These are phyloP conservation scores for Gloeopeniophorella convolvens DNA, from an alignment of 768 basidiomycete species.

Conservation along the genomic window DNA sequence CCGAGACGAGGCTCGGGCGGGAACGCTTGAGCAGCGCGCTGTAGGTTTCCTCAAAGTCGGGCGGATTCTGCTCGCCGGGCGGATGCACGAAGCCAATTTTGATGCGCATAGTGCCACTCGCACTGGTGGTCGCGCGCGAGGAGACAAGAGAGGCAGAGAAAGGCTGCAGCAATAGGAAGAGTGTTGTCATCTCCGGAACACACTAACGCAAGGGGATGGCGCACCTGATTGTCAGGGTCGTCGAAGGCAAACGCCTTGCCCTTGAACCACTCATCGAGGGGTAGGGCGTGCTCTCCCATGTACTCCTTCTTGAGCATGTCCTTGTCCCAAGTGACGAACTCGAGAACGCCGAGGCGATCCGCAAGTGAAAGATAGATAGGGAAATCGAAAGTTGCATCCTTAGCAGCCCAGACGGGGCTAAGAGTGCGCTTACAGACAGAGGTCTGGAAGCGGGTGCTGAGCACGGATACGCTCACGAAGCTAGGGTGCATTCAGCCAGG, in stretches of 20 bases:
- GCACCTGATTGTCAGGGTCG: slow-evolving; percentile 61
- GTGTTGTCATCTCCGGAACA: slow-evolving; percentile 21
- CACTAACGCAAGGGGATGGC: slow-evolving; percentile 21
- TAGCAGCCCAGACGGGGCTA: slow-evolving; percentile 58
- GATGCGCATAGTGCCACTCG: slow-evolving; percentile 49
- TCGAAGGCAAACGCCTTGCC: slow-evolving; percentile 46
- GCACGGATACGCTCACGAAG: slow-evolving; percentile 62
- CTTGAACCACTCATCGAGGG: slow-evolving; percentile 79
- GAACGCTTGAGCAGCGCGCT: slow-evolving; percentile 56
- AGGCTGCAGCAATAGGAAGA: slow-evolving; percentile 30
- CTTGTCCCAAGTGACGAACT: slow-evolving; percentile 91
- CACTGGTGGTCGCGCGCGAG: slow-evolving; percentile 39
- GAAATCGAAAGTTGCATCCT: slow-evolving; percentile 85
- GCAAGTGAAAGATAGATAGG: slow-evolving; percentile 74
- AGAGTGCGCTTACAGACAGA: slow-evolving; percentile 67
- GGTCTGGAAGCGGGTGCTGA: slow-evolving; percentile 58
- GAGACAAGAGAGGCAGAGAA: slow-evolving; percentile 41
- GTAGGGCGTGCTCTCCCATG: slow-evolving; percentile 78
- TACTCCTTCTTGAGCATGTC: slow-evolving; percentile 89
- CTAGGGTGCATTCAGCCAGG: slow-evolving; percentile 31
- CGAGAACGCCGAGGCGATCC: slow-evolving; percentile 65
- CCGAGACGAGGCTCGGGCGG: slow-evolving; percentile 61
- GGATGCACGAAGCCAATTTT: slow-evolving; percentile 54
- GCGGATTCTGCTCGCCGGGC: slow-evolving; percentile 36
- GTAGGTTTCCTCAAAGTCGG: slow-evolving; percentile 57